These are phyloP conservation scores for Diatrype stigma DNA, from an alignment of 2,329 filamentous ascomycete species.

Conservation along the genomic window DNA sequence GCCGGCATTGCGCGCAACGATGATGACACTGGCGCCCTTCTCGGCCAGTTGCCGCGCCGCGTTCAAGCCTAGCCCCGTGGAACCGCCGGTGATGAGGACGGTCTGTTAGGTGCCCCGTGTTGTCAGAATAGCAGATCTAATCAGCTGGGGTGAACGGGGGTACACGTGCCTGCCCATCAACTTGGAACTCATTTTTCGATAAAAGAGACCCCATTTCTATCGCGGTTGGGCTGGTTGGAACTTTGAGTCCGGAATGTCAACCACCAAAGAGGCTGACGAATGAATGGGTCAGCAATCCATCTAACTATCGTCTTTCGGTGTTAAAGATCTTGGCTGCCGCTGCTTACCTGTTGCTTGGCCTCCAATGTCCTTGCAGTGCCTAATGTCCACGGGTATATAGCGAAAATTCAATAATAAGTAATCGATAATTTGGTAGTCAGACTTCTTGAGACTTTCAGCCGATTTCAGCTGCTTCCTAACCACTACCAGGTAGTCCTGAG, in stretches of 20 bases:
- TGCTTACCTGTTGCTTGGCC: no score
- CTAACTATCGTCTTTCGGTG: no score
- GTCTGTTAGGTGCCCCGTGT: conserved; percentile 52
- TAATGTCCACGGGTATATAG: no score
- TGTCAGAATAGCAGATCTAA: not conserved
- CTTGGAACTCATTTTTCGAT: conserved; percentile 52
- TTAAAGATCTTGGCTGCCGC: no score
- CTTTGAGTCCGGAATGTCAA: not conserved
- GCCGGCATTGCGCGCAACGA: conserved; percentile 58
- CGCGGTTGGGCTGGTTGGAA: not conserved
- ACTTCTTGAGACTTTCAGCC: no score
- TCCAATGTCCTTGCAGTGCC: no score
- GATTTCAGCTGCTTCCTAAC: no score
- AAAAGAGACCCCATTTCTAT: conserved; percentile 10
- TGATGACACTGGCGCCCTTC: conserved; percentile 64
- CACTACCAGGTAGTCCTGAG: no score
- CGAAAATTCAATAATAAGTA: no score
- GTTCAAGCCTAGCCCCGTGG: conserved; percentile 64
- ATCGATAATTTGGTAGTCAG: no score
- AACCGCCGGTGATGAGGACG: conserved; percentile 65
- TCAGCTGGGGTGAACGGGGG: not conserved
- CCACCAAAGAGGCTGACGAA: not conserved
- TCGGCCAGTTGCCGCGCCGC: conserved; percentile 57
- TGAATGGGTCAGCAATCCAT: no score
- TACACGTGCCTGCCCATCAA: conserved; percentile 52